These are phyloP conservation scores for Phaffia australis DNA, from an alignment of 768 basidiomycete genomes.

Conservation along the genomic window DNA sequence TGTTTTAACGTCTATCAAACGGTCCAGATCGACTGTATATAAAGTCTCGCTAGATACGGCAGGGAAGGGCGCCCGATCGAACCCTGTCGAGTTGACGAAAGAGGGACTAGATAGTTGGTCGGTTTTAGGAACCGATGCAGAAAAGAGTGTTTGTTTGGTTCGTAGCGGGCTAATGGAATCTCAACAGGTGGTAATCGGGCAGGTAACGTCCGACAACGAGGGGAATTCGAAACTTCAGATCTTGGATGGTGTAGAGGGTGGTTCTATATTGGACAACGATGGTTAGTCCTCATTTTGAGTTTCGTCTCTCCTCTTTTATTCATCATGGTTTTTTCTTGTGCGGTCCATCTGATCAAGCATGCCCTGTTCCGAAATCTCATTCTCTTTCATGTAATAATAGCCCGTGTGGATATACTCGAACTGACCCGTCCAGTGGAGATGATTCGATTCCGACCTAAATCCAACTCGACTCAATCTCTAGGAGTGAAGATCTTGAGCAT, in stretches of 20 bases:
- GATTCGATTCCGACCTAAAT: slow-evolving; percentile 22
- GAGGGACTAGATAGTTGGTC: slow-evolving; percentile 12
- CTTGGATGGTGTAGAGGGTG: slow-evolving; percentile 44
- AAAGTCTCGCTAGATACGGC: neutral
- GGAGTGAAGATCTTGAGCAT: slow-evolving; percentile 43
- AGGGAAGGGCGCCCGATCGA: neutral
- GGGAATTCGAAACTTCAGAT: slow-evolving; percentile 14
- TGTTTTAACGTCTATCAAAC: slow-evolving; percentile 48
- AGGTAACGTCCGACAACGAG: slow-evolving; percentile 33
- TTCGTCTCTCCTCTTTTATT: neutral
- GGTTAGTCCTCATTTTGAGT: slow-evolving; percentile 38
- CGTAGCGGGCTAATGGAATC: slow-evolving; percentile 32
- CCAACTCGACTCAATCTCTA: slow-evolving; percentile 28
- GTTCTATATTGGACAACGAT: slow-evolving; percentile 39
- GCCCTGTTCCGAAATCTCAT: neutral
- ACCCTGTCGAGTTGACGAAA: neutral
- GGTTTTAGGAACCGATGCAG: slow-evolving; percentile 29
- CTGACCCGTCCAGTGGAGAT: slow-evolving; percentile 49
- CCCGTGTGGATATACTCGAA: slow-evolving; percentile 21
- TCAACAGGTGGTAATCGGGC: slow-evolving; percentile 47
- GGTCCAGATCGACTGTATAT: slow-evolving; percentile 40
- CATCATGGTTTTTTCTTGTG: too few relatives aligned
- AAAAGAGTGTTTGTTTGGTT: slow-evolving; percentile 11
- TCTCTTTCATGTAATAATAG: neutral
- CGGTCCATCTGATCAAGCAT: neutral